phyloP scores from a whole-genome alignment of 2,329 filamentous ascomycete genomes.

The Phialophora verrucosa region DNA sequence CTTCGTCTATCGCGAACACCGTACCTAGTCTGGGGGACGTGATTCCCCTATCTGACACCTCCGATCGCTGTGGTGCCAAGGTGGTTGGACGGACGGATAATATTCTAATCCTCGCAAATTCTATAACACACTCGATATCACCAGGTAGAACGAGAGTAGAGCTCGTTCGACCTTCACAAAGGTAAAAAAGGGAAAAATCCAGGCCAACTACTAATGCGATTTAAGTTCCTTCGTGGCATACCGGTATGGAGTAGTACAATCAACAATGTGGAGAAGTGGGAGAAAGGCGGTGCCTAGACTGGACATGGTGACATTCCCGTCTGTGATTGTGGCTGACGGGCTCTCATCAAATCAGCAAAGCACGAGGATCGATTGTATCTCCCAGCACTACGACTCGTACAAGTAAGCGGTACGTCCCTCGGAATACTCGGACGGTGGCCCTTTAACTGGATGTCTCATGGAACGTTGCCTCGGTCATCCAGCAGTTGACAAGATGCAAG shows the following conservation, averaged over 20 bases:
- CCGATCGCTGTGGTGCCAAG: neutral
- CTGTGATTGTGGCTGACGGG: neutral
- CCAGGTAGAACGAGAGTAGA: neutral
- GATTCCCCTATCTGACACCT: neutral
- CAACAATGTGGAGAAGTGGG: constrained; percentile 14
- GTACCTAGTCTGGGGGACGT: neutral
- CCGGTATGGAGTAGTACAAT: neutral
- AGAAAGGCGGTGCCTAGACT: constrained; percentile 2
- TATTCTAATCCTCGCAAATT: neutral
- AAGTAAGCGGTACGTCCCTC: neutral
- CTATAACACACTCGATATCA: neutral
- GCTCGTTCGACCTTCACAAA: neutral
- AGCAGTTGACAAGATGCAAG: neutral
- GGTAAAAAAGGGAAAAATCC: neutral
- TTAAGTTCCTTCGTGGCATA: neutral
- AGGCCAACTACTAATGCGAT: neutral
- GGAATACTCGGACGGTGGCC: neutral
- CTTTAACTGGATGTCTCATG: neutral
- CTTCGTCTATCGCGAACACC: neutral
- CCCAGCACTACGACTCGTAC: no score
- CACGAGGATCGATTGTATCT: constrained; percentile 7
- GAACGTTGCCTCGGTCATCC: neutral
- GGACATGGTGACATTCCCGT: neutral
- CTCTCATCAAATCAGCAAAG: constrained; percentile 17
- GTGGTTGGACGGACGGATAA: neutral